Conservation (phyloP, 2,329 filamentous ascomycete species). For the Aspergillus neoniger region DNA sequence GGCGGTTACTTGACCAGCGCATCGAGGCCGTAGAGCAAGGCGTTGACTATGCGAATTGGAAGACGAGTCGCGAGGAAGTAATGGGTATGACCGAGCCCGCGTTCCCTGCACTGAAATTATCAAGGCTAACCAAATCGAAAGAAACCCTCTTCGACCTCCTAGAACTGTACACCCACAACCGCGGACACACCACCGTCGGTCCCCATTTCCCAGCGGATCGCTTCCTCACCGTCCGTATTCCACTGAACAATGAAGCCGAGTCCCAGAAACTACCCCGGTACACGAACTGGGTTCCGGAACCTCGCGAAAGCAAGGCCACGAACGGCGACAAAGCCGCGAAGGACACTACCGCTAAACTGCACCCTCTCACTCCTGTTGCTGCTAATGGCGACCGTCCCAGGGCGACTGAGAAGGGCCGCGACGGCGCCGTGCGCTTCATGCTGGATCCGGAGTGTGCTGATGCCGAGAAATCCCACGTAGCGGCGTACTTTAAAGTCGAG, state of each 20-base stretch:
- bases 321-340: conserved; percentile 15
- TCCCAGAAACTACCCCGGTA: conserved; percentile 63
- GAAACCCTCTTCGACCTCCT: conserved; percentile 89
- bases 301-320: conserved; percentile 24
- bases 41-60: conserved; percentile 53
- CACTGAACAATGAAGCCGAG: conserved; percentile 79
- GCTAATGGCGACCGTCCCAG: conserved; percentile 48
- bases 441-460: conserved; percentile 76
- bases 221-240: conserved; percentile 85
- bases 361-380: conserved; percentile 49
- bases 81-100: conserved; percentile 46
- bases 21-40: conserved; percentile 52
- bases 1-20: conserved; percentile 63
- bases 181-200: conserved; percentile 72
- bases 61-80: conserved; percentile 49
- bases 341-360: conserved; percentile 19
- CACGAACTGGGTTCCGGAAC: conserved; percentile 51
- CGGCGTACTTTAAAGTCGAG: conserved; percentile 71
- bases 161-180: conserved; percentile 88
- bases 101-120: conserved; percentile 39
- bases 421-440: conserved; percentile 85
- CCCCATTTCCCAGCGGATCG: conserved; percentile 69
- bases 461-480: conserved; percentile 68
- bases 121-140: conserved; percentile 32
- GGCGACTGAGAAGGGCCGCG: conserved; percentile 51